Conservation (phyloP, 169 alveolate genomes). For the Cryptosporidium canis region DNA sequence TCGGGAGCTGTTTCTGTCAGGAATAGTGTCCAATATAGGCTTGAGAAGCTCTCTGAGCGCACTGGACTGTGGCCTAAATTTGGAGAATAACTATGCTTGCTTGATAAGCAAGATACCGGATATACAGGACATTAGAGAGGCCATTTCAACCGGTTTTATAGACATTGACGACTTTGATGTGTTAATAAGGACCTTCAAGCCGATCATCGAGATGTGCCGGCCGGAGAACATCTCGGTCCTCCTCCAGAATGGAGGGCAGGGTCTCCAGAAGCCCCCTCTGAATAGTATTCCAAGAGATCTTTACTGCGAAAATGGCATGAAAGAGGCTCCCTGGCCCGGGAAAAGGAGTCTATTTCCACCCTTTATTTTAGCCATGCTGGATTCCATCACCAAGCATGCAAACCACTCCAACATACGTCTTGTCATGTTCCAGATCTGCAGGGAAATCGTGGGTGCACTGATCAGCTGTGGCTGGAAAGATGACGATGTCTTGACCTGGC, state of each 20-base stretch:
- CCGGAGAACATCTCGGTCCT: conserved; percentile 34
- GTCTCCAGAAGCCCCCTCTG: not conserved
- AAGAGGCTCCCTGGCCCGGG: not conserved
- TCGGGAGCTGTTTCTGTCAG: not conserved
- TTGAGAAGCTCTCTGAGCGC: not conserved
- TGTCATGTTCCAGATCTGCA: conserved; percentile 29
- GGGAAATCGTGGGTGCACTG: not conserved
- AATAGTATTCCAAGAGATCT: not conserved
- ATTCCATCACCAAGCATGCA: not conserved
- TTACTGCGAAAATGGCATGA: not conserved
- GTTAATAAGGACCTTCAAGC: not conserved
- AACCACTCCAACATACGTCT: conserved; percentile 5
- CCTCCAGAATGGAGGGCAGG: not conserved
- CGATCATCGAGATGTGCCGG: conserved; percentile 23
- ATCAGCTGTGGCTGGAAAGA: conserved; percentile 22
- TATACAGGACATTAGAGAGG: conserved; percentile 38
- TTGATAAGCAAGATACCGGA: conserved; percentile 23
- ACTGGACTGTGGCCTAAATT: not conserved
- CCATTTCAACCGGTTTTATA: conserved; percentile 25
- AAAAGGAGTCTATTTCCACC: conserved; percentile 27
- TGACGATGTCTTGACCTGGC: conserved; percentile 22
- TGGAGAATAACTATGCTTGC: not conserved
- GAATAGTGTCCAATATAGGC: not conserved
- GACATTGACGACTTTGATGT: conserved; percentile 56
- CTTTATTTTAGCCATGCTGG: not conserved